Evolutionary conservation across 2,329 filamentous ascomycete genomes (phyloP), one percentile per base, ranked within the genome.

Genomic region (Delphinella strobiligena): DNA sequence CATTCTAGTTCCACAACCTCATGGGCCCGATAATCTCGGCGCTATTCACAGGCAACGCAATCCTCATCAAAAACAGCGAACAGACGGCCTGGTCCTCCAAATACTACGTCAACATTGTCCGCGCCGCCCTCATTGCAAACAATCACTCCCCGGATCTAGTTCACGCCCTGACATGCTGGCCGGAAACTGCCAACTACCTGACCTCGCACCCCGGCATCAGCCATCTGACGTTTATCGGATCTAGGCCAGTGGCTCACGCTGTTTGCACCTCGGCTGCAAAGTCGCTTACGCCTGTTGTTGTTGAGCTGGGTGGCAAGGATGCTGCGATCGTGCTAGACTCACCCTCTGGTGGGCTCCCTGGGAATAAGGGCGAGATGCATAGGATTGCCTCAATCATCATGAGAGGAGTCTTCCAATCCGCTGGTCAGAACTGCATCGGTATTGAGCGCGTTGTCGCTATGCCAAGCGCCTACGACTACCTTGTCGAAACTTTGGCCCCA

Each of bases 181-280:
- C 91, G 3, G 68, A 82, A 45, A 79, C 80, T 2, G 91, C 91
- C 1, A 72, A 75, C 36, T 74, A 87, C 54, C 68, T 98, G 37
- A 94, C 88, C 2, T 85, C 82, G 8, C 91, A 96, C 59, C 79
- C 82, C 0, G 75, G 71, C 19, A 82, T 98, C 53, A 73, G 78
- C 32, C 91, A 98, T 60, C 71, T 98, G 48, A 96, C 91, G 14
- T 98, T 98, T 63, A 96, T 98, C 58, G 91, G 91, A 47, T 94
- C 86, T 36, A 76, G 81, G 36, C 73, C 80, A 1, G 82, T 96
- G 9, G 91, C 88, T 14, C 84, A 91, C 60, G 75, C 86, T 51
- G 91, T 98, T 31, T 88, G 85, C 48, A 78, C 79, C 43, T 87
- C 82, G 3, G 88, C 91, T 10, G 84, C 91, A 19, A 87, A 82